A percentile compares a stretch with the other conserved stretches of the same genome.
phyloP scores from a whole-genome alignment of 2,329 filamentous ascomycete genomes.

The Pleoardoris graminearum region DNA sequence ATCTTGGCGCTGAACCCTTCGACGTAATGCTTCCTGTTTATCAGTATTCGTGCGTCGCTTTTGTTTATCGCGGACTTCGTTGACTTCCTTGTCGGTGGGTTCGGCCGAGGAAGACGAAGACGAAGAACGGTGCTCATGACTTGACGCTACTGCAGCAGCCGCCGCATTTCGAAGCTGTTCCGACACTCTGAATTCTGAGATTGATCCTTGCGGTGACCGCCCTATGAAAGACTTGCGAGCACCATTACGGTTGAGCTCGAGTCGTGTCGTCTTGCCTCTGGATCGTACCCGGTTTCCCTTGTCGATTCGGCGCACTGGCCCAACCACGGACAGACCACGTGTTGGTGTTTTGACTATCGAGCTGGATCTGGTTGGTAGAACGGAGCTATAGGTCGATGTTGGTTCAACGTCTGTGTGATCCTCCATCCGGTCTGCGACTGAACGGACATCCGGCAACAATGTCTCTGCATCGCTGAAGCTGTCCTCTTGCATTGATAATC shows the following conservation, averaged over 20 bases:
- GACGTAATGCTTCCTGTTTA: neutral
- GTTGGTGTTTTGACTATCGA: constrained; percentile 38
- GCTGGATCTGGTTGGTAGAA: constrained; percentile 17
- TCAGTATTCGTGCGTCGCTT: neutral
- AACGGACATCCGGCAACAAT: constrained; percentile 27
- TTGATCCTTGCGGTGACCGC: constrained; percentile 12
- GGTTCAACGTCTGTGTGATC: constrained; percentile 27
- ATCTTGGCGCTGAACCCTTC: constrained; percentile 9
- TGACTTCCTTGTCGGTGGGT: neutral
- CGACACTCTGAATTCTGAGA: neutral
- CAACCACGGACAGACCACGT: constrained; percentile 33
- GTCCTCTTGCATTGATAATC: constrained; percentile 27
- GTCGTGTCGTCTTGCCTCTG: constrained; percentile 12
- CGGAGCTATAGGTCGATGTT: constrained; percentile 13
- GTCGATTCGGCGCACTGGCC: constrained; percentile 27
- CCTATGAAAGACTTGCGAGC: constrained; percentile 32
- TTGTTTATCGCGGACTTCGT: neutral
- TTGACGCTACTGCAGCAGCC: neutral
- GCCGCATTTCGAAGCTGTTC: neutral
- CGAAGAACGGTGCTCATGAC: neutral
- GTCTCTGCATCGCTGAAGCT: constrained; percentile 37
- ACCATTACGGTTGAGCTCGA: constrained; percentile 28
- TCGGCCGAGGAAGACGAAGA: neutral
- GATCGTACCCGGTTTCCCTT: constrained; percentile 19
- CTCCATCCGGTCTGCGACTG: constrained; percentile 18